A percentile compares a stretch with the other conserved stretches of the same genome.
phyloP scores from a whole-genome alignment of 768 basidiomycete genomes.

The Rhodotorula sphaerocarpa region DNA sequence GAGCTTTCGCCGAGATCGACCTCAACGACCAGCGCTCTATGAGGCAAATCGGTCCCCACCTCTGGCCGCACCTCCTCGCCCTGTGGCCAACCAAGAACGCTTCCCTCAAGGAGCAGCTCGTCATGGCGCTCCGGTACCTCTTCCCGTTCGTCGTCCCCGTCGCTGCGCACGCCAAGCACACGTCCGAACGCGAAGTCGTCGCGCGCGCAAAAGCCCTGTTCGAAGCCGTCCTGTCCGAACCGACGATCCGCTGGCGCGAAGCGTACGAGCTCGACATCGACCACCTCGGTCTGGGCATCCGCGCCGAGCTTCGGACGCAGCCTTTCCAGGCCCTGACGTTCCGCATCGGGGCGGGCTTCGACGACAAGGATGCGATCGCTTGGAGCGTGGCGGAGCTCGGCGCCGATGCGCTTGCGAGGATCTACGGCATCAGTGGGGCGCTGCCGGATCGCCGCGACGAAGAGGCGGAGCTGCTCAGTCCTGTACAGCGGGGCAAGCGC shows the following conservation, averaged over 20 bases:
- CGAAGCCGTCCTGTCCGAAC: conserved; percentile 28
- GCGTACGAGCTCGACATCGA: conserved; percentile 30
- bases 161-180: background rate
- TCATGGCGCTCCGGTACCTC: conserved; percentile 62
- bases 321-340: conserved; percentile 62
- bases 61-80: conserved; percentile 59
- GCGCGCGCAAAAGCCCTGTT: conserved; percentile 24
- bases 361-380: conserved; percentile 57
- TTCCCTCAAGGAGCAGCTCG: conserved; percentile 65
- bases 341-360: conserved; percentile 65
- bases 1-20: conserved; percentile 56
- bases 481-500: conserved; percentile 14
- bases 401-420: conserved; percentile 49
- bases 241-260: conserved; percentile 31
- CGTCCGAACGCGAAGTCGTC: background rate
- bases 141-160: conserved; percentile 57
- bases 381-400: conserved; percentile 75
- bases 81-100: conserved; percentile 76
- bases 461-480: background rate
- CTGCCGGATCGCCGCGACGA: background rate
- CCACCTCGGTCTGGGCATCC: conserved; percentile 3
- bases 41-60: conserved; percentile 53
- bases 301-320: conserved; percentile 8
- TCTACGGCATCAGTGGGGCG: conserved; percentile 4
- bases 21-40: conserved; percentile 62